Base-by-base conservation (phyloP, 2,329 filamentous ascomycete genomes). In the Pseudonectria buxi region DNA sequence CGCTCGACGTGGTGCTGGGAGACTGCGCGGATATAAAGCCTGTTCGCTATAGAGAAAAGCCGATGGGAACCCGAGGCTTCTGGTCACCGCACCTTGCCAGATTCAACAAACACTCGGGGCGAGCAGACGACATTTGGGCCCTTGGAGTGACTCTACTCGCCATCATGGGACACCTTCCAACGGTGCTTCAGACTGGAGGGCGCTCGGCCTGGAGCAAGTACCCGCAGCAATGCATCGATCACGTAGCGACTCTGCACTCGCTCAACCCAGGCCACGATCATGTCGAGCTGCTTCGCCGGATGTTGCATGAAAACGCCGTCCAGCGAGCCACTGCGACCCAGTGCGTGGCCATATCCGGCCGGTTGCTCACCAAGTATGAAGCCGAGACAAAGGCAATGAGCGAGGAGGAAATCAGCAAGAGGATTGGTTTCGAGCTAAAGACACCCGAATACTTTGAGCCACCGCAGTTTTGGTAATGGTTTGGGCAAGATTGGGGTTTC, bases 41-140 rank as follows among this genome's bases (percentile, higher is more conserved):
- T 7, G 37, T 41, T 14, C 36, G 32, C 10, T 30, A 15, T 7
- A 31, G 22, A 3, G 41, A 41, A 13, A 41, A 33, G 10, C 43
- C 46, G 0, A 39, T 42, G 3, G 56, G 57, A n/a, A 59, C 57
- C 3, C 34, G 35, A 16, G 28, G 43, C 1, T 61, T 49, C 40
- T 54, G 51, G 43, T 59, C 58, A 6, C 58, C 58, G 2, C 42
- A 57, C 29, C 49, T 58, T n/a, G 40, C 42, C 16, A 38, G 35
- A 13, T 12, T 35, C 9, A 27, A 36, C 6, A 30, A 36, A 12
- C 47, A 56, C 26, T 26, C 24, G 4, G 56, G 56, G 1, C 40
- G 41, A 10, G 45, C 43, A 6, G 58, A 61, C 26, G 58, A 61
- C n/a, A 46, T 60, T 4, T 61, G 58, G 58, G 58, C 58, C 4